Evolutionary conservation across 2,329 filamentous ascomycete genomes (phyloP).

Genomic region (Chrysoporthe deuterocubensis): DNA sequence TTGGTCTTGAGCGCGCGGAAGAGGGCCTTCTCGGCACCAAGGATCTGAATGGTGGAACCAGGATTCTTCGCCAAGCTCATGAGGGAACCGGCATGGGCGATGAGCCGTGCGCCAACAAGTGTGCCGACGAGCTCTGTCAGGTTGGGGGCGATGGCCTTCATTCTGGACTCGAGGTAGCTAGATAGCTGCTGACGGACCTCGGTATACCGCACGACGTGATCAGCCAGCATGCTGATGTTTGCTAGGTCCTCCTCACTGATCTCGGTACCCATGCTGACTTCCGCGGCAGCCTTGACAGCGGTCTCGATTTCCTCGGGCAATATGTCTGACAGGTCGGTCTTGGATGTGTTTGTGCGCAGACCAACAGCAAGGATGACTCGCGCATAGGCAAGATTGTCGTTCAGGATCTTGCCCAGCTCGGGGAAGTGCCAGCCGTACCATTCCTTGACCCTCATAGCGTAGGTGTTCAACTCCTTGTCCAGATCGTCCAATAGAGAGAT

Average conservation of each 20-base stretch:
- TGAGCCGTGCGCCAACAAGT: conserved; percentile 90
- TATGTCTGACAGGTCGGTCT: conserved; percentile 82
- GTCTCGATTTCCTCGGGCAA: conserved; percentile 94
- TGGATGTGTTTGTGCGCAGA: conserved; percentile 79
- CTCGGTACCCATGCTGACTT: conserved; percentile 98
- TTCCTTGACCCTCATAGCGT: conserved; percentile 98
- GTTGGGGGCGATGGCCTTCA: conserved; percentile 97
- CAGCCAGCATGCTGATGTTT: conserved; percentile 88
- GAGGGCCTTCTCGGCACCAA: conserved; percentile 97
- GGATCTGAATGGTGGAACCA: conserved; percentile 94
- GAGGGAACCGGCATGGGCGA: conserved; percentile 91
- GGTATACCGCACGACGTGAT: conserved; percentile 90
- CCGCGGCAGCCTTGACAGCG: conserved; percentile 89
- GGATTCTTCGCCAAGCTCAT: conserved; percentile 95
- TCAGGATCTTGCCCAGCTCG: conserved; percentile 94
- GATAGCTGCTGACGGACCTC: conserved; percentile 89
- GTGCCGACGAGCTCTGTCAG: conserved; percentile 91
- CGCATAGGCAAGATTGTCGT: conserved; percentile 94
- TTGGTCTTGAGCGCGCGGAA: conserved; percentile 99
- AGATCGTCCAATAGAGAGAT: conserved; percentile 93
- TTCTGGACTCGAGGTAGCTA: conserved; percentile 86
- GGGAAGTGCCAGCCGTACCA: conserved; percentile 99
- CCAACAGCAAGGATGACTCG: conserved; percentile 87
- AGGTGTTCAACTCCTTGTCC: conserved; percentile 98
- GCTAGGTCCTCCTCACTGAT: conserved; percentile 91